These are phyloP conservation scores for Diaporthe caulivora DNA, from an alignment of 2,329 filamentous ascomycete genomes.

Conservation along the genomic window DNA sequence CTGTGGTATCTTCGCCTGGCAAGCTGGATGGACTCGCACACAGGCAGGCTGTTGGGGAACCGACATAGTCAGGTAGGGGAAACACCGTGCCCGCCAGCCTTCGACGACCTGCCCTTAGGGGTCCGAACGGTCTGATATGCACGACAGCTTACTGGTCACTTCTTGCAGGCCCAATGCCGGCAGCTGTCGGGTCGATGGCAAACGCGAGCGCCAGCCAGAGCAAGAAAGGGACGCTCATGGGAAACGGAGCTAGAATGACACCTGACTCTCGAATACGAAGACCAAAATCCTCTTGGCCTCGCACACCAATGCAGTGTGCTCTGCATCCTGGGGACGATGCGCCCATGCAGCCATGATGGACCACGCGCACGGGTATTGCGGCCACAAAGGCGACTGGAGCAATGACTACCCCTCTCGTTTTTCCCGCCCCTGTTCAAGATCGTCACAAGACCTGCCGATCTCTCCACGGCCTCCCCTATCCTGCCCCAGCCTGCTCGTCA, in stretches of 20 bases:
- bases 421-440: constrained; percentile 16
- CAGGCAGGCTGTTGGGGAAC: background rate
- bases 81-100: background rate
- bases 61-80: background rate
- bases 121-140: background rate
- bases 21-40: background rate
- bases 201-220: constrained; percentile 6
- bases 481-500: no score
- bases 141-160: background rate
- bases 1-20: background rate
- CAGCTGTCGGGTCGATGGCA: background rate
- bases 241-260: constrained; percentile 20
- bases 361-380: background rate
- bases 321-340: background rate
- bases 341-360: background rate
- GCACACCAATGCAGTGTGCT: constrained; percentile 22
- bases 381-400: background rate
- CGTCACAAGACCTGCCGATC: constrained; percentile 22
- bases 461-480: background rate
- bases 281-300: constrained; percentile 1
- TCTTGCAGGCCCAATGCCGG: background rate
- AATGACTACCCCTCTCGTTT: constrained; percentile 22
- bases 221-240: constrained; percentile 5
- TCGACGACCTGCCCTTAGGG: background rate
- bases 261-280: constrained; percentile 28